Conservation (phyloP, 148 eudicot species). For the Persicaria tinctoria region DNA sequence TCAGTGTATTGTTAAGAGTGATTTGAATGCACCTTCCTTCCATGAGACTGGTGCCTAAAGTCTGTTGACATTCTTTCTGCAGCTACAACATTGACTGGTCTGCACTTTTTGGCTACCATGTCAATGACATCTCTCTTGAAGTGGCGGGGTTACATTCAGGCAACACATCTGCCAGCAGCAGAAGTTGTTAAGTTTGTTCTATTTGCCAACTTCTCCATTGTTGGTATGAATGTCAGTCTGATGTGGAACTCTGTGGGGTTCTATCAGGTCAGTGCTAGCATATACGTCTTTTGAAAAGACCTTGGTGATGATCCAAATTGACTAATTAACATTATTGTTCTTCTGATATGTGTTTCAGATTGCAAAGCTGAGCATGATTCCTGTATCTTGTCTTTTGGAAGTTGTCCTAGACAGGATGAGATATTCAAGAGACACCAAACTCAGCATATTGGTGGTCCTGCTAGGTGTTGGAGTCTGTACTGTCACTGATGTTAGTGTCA, state of each 20-base stretch:
- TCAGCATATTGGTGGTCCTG: slow-evolving; percentile 29
- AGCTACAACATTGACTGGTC: slow-evolving; percentile 35
- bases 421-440: slow-evolving; percentile 31
- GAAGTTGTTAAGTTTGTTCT: slow-evolving; percentile 26
- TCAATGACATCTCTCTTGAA: slow-evolving; percentile 26
- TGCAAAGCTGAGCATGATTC: slow-evolving; percentile 37
- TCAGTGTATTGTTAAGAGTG: no score
- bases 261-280: slow-evolving; percentile 22
- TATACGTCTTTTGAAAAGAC: neutral
- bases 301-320: no score
- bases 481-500: slow-evolving; percentile 34
- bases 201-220: slow-evolving; percentile 34
- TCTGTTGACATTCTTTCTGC: slow-evolving; percentile 5
- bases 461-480: slow-evolving; percentile 34
- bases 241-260: slow-evolving; percentile 38
- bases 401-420: slow-evolving; percentile 28
- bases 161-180: slow-evolving; percentile 25
- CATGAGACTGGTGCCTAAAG: neutral
- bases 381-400: slow-evolving; percentile 33
- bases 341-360: slow-evolving; percentile 21
- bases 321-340: neutral
- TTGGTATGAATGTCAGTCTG: slow-evolving; percentile 36
- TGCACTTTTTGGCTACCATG: slow-evolving; percentile 30
- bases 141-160: slow-evolving; percentile 29
- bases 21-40: neutral